Percentiles rank a stretch among this genome's conserved stretches.
Evolutionary conservation across 768 basidiomycete genomes (phyloP).

Genomic region (Leccinum fibrillosum): DNA sequence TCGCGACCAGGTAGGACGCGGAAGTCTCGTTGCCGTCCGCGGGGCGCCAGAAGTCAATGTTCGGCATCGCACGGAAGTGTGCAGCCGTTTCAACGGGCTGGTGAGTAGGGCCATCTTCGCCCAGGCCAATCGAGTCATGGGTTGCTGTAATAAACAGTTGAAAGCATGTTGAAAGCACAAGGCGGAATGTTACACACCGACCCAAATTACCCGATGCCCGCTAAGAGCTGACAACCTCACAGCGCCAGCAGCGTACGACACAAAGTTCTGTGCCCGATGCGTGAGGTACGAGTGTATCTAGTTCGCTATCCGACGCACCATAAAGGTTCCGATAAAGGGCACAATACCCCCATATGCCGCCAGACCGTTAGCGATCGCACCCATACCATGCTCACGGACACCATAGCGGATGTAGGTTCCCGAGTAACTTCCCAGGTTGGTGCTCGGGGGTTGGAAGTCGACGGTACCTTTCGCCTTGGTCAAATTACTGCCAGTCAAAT

Average conservation of each 20-base stretch:
- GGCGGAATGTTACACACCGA: constrained; percentile 51
- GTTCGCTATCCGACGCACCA: constrained; percentile 45
- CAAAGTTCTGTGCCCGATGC: constrained; percentile 65
- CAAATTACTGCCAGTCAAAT: constrained; percentile 89
- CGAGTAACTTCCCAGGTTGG: constrained; percentile 76
- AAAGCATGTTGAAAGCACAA: not conserved
- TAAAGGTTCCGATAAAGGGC: constrained; percentile 89
- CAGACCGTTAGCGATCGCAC: constrained; percentile 90
- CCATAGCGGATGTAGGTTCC: constrained; percentile 95
- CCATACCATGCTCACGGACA: constrained; percentile 97
- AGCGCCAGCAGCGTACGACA: constrained; percentile 91
- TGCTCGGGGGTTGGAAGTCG: constrained; percentile 91
- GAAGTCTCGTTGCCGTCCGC: constrained; percentile 98
- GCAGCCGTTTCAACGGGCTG: constrained; percentile 90
- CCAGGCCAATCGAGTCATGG: constrained; percentile 91
- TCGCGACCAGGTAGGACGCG: constrained; percentile 79
- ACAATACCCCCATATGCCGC: constrained; percentile 88
- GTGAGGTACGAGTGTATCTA: constrained; percentile 9
- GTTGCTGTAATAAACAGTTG: constrained; percentile 52
- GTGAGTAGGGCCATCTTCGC: constrained; percentile 95
- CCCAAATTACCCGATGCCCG: constrained; percentile 89
- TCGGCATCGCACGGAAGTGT: constrained; percentile 86
- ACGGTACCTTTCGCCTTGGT: constrained; percentile 80
- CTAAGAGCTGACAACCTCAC: constrained; percentile 88
- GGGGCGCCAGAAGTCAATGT: constrained; percentile 89